Conservation (phyloP, 257 asterid genomes). For the Primulina tabacum region DNA sequence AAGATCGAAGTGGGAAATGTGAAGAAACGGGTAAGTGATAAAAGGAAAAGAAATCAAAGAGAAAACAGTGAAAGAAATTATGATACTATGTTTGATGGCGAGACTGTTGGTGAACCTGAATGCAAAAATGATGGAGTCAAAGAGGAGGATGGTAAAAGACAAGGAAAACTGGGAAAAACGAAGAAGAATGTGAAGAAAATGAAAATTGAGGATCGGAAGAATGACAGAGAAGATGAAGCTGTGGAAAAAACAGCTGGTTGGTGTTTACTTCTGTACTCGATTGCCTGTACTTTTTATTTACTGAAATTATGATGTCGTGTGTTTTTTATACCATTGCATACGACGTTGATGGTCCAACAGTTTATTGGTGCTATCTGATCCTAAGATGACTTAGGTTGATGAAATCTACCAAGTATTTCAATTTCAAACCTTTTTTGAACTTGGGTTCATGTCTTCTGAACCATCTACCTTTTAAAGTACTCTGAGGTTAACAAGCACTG, state of each 20-base stretch:
- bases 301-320: neutral
- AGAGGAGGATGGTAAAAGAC: slow-evolving; percentile 33
- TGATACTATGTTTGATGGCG: slow-evolving; percentile 26
- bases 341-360: slow-evolving; percentile 9
- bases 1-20: slow-evolving; percentile 26
- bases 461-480: slow-evolving; percentile 1
- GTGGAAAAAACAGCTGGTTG: slow-evolving; percentile 45
- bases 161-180: slow-evolving; percentile 38
- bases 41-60: slow-evolving; percentile 40
- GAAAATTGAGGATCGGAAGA: slow-evolving; percentile 31
- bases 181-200: slow-evolving; percentile 41
- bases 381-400: neutral
- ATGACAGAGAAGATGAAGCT: slow-evolving; percentile 26
- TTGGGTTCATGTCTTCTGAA: neutral
- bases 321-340: slow-evolving; percentile 3
- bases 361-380: neutral
- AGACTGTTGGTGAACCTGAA: slow-evolving; percentile 29
- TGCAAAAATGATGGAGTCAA: slow-evolving; percentile 32
- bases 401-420: neutral
- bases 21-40: slow-evolving; percentile 31
- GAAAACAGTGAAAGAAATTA: slow-evolving; percentile 29
- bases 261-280: slow-evolving; percentile 26
- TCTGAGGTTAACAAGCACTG: neutral
- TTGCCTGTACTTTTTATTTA: neutral
- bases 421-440: neutral